Evolutionary conservation across 2,329 filamentous ascomycete genomes (phyloP), one percentile per base, ranked within the genome.

Genomic region (Pseudopithomyces maydicus): DNA sequence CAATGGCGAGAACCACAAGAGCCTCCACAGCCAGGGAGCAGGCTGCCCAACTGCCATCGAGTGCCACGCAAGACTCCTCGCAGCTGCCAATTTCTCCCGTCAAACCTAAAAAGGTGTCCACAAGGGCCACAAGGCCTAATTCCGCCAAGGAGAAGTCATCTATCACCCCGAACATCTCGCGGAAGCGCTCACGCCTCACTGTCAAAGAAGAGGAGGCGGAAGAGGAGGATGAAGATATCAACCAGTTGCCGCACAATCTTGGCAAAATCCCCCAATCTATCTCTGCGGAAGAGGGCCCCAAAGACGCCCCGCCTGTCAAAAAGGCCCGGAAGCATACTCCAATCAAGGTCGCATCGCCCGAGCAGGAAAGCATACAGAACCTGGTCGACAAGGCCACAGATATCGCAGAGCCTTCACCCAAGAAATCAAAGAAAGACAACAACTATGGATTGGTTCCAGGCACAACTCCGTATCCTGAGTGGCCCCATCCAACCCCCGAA

Each of bases 391-490:
- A 74, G 59, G 65, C 69, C 15, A 60, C 64, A 14, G 43, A 62
- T 3, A 66, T 63, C 20, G 53, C 74, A 55, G 43, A 76, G 57
- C 33, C 69, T 55, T 29, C 74, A 6, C 64, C 76, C 0, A 75
- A 77, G 56, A 75, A 71, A 44, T 69, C 73, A 43, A 80, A 81
- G 45, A 80, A 81, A 58, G 74, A 71, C 49, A 73, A 68, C 42
- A 73, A 74, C 45, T 81, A 80, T 54, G 77, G 79, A 12, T 71
- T 83, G 23, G 81, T 75, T 10, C 79, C 79, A 12, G 80, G 80
- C 22, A 59, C 74, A 51, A 83, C 86, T 1, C 91, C 91, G 0
- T 96, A 89, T 62, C 89, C 90, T 0, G 80, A 88, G 55, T 89
- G 85, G 72, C 65, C 74, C 2, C 83, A 81, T 54, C 91, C 91